Evolutionary conservation across 2,329 filamentous ascomycete genomes (phyloP).

Genomic region (Xylariaceae sp.): DNA sequence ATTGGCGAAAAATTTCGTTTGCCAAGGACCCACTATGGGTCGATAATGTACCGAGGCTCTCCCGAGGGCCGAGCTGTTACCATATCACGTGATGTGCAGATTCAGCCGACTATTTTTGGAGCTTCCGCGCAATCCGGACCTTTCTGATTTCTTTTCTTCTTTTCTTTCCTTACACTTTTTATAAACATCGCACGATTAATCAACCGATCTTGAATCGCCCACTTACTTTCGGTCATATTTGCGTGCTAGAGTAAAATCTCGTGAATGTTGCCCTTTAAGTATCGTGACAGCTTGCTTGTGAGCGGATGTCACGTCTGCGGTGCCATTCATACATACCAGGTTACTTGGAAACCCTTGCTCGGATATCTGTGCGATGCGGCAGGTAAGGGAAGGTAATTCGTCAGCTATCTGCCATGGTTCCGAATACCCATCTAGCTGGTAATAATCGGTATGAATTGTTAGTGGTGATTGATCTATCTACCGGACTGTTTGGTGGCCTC

Average conservation of each 20-base stretch:
- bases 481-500: no score
- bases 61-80: not conserved
- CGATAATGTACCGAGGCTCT: no score
- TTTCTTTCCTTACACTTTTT: slow-evolving; percentile 42
- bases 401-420: no score
- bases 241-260: slow-evolving; percentile 47
- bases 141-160: slow-evolving; percentile 21
- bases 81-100: slow-evolving; percentile 6
- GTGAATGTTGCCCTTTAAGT: slow-evolving; percentile 26
- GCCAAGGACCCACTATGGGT: not conserved
- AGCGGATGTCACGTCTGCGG: slow-evolving; percentile 25
- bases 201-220: slow-evolving; percentile 49
- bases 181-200: slow-evolving; percentile 48
- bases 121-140: not conserved
- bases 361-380: not conserved
- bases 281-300: slow-evolving; percentile 21
- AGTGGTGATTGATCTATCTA: no score
- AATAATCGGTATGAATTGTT: no score
- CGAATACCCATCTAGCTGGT: no score
- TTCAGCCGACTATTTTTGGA: not conserved
- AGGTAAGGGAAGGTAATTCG: no score
- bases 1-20: not conserved
- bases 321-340: slow-evolving; percentile 27
- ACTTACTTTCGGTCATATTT: slow-evolving; percentile 57
- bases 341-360: not conserved